These are phyloP conservation scores for Candida krabiensis DNA, from an alignment of 805 yeast genomes.

Conservation along the genomic window DNA sequence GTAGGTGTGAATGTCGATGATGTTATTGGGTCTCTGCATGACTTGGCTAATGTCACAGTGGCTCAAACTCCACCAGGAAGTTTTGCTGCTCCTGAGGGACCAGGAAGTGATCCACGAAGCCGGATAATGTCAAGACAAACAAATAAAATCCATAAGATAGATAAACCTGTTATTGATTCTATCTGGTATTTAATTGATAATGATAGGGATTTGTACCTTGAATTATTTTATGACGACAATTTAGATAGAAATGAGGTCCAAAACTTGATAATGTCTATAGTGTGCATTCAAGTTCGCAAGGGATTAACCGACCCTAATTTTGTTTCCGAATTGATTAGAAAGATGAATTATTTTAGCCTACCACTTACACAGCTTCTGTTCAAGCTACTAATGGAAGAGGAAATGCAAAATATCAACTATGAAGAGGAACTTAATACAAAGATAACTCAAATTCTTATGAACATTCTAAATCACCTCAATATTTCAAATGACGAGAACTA, in stretches of 20 bases:
- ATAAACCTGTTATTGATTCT: conserved; percentile 16
- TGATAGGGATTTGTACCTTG: conserved; percentile 18
- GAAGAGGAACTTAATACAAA: conserved; percentile 12
- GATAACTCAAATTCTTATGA: conserved; percentile 10
- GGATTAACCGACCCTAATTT: conserved; percentile 2
- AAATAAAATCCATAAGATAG: conserved; percentile 6
- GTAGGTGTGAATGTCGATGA: conserved; percentile 24
- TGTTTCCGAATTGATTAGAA: conserved; percentile 20
- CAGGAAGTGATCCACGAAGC: conserved; percentile 2
- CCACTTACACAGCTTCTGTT: conserved; percentile 43
- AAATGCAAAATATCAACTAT: conserved; percentile 5
- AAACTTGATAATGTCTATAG: conserved; percentile 15
- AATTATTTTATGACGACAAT: conserved; percentile 16
- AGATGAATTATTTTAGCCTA: conserved; percentile 40
- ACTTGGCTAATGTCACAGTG: conserved; percentile 22
- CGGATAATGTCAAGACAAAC: conserved; percentile 3
- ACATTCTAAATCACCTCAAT: conserved; percentile 14
- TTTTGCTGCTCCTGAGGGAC: conserved; percentile 6
- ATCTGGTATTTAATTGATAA: conserved; percentile 25
- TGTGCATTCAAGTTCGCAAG: conserved; percentile 11
- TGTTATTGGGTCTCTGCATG: conserved; percentile 28
- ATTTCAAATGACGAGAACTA: conserved; percentile 11
- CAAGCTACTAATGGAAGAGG: conserved; percentile 30
- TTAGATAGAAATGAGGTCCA: conserved; percentile 13
- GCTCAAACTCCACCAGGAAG: conserved; percentile 20